phyloP scores from a whole-genome alignment of 2,329 filamentous ascomycete species.

The Exophiala dermatitidis region DNA sequence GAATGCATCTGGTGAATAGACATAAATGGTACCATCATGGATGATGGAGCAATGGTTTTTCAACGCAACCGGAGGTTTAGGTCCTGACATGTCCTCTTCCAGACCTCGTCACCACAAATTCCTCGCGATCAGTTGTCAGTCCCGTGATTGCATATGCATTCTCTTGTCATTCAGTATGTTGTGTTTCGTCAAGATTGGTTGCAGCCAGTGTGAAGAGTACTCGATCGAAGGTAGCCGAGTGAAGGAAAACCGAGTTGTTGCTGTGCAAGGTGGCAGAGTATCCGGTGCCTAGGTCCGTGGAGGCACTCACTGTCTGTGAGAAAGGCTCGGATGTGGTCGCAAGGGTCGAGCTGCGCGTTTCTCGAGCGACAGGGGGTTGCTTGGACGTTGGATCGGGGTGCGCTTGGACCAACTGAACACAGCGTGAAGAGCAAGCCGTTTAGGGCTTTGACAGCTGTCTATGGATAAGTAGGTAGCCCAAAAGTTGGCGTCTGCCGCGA shows the following conservation, averaged over 20 bases:
- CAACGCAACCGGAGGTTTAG: constrained; percentile 62
- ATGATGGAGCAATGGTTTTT: constrained; percentile 75
- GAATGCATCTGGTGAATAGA: constrained; percentile 68
- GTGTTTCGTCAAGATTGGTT: not conserved
- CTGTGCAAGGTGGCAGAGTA: constrained; percentile 1
- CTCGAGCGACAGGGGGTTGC: constrained; percentile 14
- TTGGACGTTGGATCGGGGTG: not conserved
- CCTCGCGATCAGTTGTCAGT: constrained; percentile 8
- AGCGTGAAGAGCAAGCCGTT: not conserved
- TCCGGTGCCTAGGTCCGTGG: not conserved
- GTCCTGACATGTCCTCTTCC: constrained; percentile 56
- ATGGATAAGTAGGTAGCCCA: constrained; percentile 1
- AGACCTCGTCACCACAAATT: constrained; percentile 2
- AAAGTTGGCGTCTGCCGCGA: not conserved
- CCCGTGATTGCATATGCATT: constrained; percentile 9
- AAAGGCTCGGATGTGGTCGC: not conserved
- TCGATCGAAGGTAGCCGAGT: not conserved
- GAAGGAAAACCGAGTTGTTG: not conserved
- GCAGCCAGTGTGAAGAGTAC: not conserved
- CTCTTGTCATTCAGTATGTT: not conserved
- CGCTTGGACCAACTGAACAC: constrained; percentile 7
- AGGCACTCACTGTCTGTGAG: not conserved
- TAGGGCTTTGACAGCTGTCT: not conserved
- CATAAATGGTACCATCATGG: constrained; percentile 74
- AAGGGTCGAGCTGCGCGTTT: constrained; percentile 5